Base-by-base conservation (phyloP, 495 filamentous ascomycete species). In the Astrocystis sublimbata region DNA sequence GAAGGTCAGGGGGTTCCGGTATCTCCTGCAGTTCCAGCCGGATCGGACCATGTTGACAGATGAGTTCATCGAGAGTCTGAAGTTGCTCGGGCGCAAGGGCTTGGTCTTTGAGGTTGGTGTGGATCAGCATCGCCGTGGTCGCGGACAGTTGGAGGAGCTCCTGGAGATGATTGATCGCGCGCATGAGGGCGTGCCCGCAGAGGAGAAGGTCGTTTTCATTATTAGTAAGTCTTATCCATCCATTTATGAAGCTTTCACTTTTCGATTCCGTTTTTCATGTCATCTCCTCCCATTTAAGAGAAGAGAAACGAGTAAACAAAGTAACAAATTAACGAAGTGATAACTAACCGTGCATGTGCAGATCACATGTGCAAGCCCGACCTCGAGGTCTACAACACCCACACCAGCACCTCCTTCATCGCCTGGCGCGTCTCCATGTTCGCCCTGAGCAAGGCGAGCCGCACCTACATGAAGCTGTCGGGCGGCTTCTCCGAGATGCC, bases 351-450 rank as follows among this genome's bases (percentile, higher is more conserved):
- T 46, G 24, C 13, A 28, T 45, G 42, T 43, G 24, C 50, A 91
- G 89, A 96, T 70, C 92, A 97, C 72, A 79, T 97, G 55, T 92
- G 91, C 81, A 97, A 97, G 76, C 91, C 92, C 0, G 85, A 91
- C 68, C 76, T 96, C 19, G 81, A 75, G 49, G 77, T 74, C 72
- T 72, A 74, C 72, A 80, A 61, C 58, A 73, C 78, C 19, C 75
- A 79, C 6, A 82, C 89, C 60, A 76, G 80, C 6, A 78, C 82
- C 21, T 72, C 70, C 13, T 92, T 88, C 75, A 70, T 85, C 45
- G 80, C 76, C 23, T 85, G 82, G 82, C 75, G 78, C 60, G 78
- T 77, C 43, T 75, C 82, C 64, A 79, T 86, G 76, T 81, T 78
- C 71, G 81, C 75, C 19, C 84, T 91, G 64, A 81, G 83, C 64